phyloP scores from a whole-genome alignment of 805 yeast species.

The Cyberlindnera mrakii region DNA sequence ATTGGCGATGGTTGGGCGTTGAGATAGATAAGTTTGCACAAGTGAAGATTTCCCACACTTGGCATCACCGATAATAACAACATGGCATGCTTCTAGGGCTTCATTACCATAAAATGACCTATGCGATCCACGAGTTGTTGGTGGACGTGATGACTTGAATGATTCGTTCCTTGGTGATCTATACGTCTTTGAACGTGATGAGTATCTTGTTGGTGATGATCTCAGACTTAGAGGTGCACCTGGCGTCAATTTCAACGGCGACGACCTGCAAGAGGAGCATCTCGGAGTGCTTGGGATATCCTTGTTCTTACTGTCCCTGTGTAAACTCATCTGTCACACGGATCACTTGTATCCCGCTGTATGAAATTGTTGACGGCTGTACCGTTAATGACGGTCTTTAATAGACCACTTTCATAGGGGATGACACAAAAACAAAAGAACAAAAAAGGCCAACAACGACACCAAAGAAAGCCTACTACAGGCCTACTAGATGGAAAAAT shows the following conservation, averaged over 20 bases:
- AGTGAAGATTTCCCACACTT: slow-evolving; percentile 24
- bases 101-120: neutral
- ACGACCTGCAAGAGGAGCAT: neutral
- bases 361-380: too few species aligned
- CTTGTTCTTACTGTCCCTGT: neutral
- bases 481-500: neutral
- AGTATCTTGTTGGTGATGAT: neutral
- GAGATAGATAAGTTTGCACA: slow-evolving; percentile 16
- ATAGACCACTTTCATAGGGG: too few species aligned
- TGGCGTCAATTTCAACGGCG: too few species aligned
- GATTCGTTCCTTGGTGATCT: too few species aligned
- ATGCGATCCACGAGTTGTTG: too few species aligned
- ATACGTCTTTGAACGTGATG: neutral
- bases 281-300: neutral
- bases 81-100: neutral
- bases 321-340: neutral
- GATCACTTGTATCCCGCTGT: too few species aligned
- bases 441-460: too few species aligned
- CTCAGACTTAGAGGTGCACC: neutral
- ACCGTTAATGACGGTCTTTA: too few species aligned
- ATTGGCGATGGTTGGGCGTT: slow-evolving; percentile 5
- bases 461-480: too few species aligned
- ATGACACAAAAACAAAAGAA: too few species aligned
- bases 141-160: neutral
- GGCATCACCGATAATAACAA: slow-evolving; percentile 23